These are phyloP conservation scores for Pterothamnion heteromorphum DNA, from an alignment of 31 red algal genomes.

Conservation along the genomic window DNA sequence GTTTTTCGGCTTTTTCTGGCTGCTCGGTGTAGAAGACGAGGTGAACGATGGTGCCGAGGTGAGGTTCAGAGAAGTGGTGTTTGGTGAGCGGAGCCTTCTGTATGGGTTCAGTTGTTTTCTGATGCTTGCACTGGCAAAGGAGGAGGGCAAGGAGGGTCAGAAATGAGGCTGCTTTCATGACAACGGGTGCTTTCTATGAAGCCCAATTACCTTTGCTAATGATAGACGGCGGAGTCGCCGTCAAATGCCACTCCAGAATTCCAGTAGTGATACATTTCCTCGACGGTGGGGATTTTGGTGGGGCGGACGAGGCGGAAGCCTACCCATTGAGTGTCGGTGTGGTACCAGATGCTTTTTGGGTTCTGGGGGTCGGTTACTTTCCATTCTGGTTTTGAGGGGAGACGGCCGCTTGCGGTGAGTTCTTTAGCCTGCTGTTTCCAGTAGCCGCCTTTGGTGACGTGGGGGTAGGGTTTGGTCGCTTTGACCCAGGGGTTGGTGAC, in stretches of 20 bases:
- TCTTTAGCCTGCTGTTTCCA: not conserved
- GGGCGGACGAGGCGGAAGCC: not conserved
- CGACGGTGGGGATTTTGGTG: not conserved
- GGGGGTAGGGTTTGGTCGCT: not conserved
- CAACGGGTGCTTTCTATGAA: too few relatives aligned
- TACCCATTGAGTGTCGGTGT: not conserved
- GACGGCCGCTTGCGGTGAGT: not conserved
- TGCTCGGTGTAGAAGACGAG: not conserved
- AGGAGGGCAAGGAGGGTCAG: too few relatives aligned
- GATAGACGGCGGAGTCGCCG: not conserved
- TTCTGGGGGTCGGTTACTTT: not conserved
- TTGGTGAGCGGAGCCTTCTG: too few relatives aligned
- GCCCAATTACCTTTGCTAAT: too few relatives aligned
- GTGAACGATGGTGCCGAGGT: not conserved
- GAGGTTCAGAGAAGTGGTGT: not conserved
- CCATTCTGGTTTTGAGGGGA: not conserved
- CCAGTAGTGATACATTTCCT: constrained; percentile 4
- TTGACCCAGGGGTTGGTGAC: not conserved
- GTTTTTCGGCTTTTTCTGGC: not conserved
- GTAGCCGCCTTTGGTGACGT: not conserved
- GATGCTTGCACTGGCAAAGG: too few relatives aligned
- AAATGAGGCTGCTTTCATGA: too few relatives aligned
- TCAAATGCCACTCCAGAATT: not conserved
- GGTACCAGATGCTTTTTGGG: not conserved
- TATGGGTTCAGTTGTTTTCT: too few relatives aligned